Evolutionary conservation across 495 filamentous ascomycete genomes (phyloP), one percentile per base, ranked within the genome.

Genomic region (Xylaria bambusicola): DNA sequence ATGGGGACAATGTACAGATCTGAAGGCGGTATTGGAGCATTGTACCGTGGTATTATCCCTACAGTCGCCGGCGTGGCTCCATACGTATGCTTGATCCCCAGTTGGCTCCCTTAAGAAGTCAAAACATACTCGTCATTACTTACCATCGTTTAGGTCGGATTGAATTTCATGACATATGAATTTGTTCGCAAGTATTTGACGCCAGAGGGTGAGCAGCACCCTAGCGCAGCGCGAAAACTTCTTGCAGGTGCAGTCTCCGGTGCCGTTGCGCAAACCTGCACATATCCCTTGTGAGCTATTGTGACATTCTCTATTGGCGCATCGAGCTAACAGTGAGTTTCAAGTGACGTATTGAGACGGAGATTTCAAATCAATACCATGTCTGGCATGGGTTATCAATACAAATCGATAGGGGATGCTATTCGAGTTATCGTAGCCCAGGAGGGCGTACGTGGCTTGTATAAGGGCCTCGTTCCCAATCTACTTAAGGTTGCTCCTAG

Each of bases 81-180:
- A 66, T 96, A 96, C 71, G 92, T 95, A 77, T 52, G 35, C 45
- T 51, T 64, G 50, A 1, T 36, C 20, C n/a, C 44, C 44, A 20
- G 18, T 5, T 1, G 24, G 10, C 27, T 1, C 27, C 7, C 27
- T 5, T 47, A 6, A 13, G 5, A 47, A 21, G 24, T 15, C 20
- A 20, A 46, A 6, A 36, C 29, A 31, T 13, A 17, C 13, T 18
- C 23, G 41, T 31, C n/a, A 47, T 31, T 41, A 41, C 66, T 76
- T 55, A 76, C 66, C 24, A 35, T 42, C 9, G 27, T 51, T 47
- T 64, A 96, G 90, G 92, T 97, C 46, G 94, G 94, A 29, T 77
- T 98, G 47, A 98, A 98, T 72, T 98, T 98, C 77, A 98, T 98
- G 90, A 90, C 87, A 23, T 98, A 98, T 71, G 94, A 98, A 73